These are phyloP conservation scores for Salix exigua DNA, from an alignment of 345 rosid genomes.

Conservation along the genomic window DNA sequence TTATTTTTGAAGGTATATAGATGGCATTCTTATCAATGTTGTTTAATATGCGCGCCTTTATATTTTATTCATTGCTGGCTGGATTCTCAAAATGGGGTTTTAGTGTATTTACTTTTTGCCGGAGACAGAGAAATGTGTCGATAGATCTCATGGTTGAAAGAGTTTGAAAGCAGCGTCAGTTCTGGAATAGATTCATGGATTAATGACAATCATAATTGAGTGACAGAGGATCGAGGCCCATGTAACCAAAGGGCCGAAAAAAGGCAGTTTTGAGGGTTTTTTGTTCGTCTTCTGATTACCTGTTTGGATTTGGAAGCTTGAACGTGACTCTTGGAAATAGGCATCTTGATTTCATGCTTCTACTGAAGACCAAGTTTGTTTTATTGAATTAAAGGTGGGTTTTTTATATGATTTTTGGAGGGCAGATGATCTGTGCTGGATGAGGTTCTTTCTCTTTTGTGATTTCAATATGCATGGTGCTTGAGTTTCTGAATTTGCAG, in stretches of 20 bases:
- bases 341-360: background rate
- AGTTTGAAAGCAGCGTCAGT: constrained; percentile 21
- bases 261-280: background rate
- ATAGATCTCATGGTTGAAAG: constrained; percentile 18
- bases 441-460: background rate
- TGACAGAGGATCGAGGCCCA: background rate
- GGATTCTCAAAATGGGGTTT: constrained; percentile 13
- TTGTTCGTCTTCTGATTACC: background rate
- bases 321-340: background rate
- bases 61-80: constrained; percentile 10
- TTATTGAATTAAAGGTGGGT: background rate
- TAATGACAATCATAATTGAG: background rate
- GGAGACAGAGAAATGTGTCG: constrained; percentile 17
- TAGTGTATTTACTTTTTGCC: constrained; percentile 11
- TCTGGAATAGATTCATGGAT: constrained; percentile 21
- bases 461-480: background rate
- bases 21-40: too few relatives aligned
- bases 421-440: background rate
- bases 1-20: too few relatives aligned
- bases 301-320: background rate
- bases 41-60: too few relatives aligned
- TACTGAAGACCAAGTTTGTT: background rate
- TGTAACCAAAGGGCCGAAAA: background rate
- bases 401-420: background rate
- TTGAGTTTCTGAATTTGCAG: background rate